Evolutionary conservation across 192 early-diverging fungal species (phyloP), one percentile per base, ranked within the genome.

Genomic region (Haplosporangium gracile): DNA sequence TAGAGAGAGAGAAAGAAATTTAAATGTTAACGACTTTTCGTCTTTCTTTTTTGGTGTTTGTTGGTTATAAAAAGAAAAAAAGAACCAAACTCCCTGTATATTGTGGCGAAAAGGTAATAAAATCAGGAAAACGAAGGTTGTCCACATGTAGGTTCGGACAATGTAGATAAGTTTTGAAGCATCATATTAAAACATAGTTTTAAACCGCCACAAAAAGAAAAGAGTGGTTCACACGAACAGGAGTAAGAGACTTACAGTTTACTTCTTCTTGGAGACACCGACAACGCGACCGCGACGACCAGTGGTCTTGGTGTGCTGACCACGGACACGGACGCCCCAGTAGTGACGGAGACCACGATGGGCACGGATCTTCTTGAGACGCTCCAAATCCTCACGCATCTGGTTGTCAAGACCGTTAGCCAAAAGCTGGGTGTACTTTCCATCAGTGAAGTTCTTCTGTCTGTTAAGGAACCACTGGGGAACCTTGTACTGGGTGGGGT

Each of bases 241-340:
- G 57, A 68, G 55, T 34, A 57, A 10, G 34, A 38, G 70, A 91
- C 90, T 90, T 88, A 86, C 88, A 87, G 81, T 86, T 86, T 93
- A 92, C 90, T 98, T 98, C 97, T 98, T 99, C 96, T 98, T 99
- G 93, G 96, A 94, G 88, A 97, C 96, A 97, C 97, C 97, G 88
- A 99, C 97, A 82, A 95, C 96, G 89, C 96, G 93, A 88, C 98
- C 98, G 82, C 96, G 94, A 87, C 98, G 96, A 91, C 98, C 97
- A 75, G 97, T 99, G 92, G 97, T 99, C 94, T 99, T 99, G 92
- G 98, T 98, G 95, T 99, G 98, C 92, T 99, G 98, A 93, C 98
- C 98, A 93, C 98, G 96, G 87, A 99, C 98, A 93, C 97, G 96
- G 90, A 99, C 90, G 91, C 97, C 97, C 95, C 96, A 97, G 91